A percentile compares a stretch with the other conserved stretches of the same genome.
Conservation (phyloP, 1,139 yeast species). For the Hanseniaspora gamundiae region DNA sequence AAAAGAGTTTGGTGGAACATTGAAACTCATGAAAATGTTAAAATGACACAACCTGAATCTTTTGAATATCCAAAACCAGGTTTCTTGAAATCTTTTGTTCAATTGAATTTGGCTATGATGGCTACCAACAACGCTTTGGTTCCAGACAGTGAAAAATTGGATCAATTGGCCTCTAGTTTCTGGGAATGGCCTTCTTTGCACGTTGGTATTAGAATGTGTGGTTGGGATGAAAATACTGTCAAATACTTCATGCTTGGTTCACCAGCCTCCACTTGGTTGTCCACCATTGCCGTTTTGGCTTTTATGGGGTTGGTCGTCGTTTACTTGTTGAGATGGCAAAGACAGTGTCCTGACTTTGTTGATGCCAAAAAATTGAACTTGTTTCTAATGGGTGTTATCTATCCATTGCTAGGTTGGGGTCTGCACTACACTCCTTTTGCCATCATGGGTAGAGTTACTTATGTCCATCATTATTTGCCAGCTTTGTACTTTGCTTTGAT, state of each 20-base stretch:
- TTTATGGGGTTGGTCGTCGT: slow-evolving; percentile 46
- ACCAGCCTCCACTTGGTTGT: slow-evolving; percentile 92
- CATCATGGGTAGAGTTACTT: slow-evolving; percentile 93
- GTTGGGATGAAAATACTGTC: slow-evolving; percentile 74
- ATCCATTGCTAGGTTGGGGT: slow-evolving; percentile 90
- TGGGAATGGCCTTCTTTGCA: slow-evolving; percentile 99
- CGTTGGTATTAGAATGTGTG: slow-evolving; percentile 89
- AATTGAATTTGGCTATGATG: slow-evolving; percentile 95
- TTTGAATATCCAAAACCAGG: slow-evolving; percentile 73
- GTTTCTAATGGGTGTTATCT: slow-evolving; percentile 71
- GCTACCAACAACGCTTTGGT: slow-evolving; percentile 93
- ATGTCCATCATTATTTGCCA: slow-evolving; percentile 94
- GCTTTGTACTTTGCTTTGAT: slow-evolving; percentile 92
- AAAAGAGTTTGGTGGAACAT: slow-evolving; percentile 98
- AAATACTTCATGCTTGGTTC: slow-evolving; percentile 88
- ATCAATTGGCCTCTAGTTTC: slow-evolving; percentile 78
- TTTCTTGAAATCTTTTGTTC: slow-evolving; percentile 82
- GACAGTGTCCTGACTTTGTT: slow-evolving; percentile 65
- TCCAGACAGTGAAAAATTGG: slow-evolving; percentile 86
- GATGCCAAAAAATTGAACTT: slow-evolving; percentile 27
- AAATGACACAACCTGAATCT: slow-evolving; percentile 57
- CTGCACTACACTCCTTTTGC: slow-evolving; percentile 84
- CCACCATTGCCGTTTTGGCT: slow-evolving; percentile 53
- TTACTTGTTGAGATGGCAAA: slow-evolving; percentile 81
- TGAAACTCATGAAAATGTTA: slow-evolving; percentile 68